These are phyloP conservation scores for Thelephora terrestris DNA, from an alignment of 1,284 basidiomycete species.

Conservation along the genomic window DNA sequence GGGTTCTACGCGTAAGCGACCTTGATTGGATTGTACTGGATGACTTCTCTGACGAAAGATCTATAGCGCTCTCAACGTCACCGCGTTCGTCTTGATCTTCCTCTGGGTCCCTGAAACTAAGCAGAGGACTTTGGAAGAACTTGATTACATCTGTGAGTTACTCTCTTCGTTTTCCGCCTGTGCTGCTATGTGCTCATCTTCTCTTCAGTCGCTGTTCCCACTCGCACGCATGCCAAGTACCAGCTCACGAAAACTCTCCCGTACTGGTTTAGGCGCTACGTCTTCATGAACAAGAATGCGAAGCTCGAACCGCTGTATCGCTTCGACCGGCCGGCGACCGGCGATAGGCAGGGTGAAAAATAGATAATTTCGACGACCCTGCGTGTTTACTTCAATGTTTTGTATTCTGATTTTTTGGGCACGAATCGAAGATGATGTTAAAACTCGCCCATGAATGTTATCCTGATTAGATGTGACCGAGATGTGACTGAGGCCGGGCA, in stretches of 20 bases:
- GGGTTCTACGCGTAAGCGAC: slow-evolving; percentile 37
- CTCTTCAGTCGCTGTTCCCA: slow-evolving; percentile 50
- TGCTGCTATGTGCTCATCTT: slow-evolving; percentile 10
- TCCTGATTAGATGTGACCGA: too few relatives aligned
- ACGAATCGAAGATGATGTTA: too few relatives aligned
- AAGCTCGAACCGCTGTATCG: slow-evolving; percentile 37
- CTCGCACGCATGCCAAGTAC: slow-evolving; percentile 50
- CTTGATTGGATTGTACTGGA: too few relatives aligned
- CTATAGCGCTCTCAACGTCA: slow-evolving; percentile 31
- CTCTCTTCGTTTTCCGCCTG: slow-evolving; percentile 13
- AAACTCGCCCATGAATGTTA: too few relatives aligned
- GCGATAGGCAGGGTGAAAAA: too few relatives aligned
- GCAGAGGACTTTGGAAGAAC: slow-evolving; percentile 65
- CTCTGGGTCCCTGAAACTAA: slow-evolving; percentile 77
- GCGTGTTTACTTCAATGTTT: too few relatives aligned
- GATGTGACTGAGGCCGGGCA: too few relatives aligned
- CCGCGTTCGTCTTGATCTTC: slow-evolving; percentile 46
- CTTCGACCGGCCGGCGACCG: slow-evolving; percentile 34
- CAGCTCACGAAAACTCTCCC: slow-evolving; percentile 46
- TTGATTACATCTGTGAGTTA: slow-evolving; percentile 27
- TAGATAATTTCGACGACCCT: too few relatives aligned
- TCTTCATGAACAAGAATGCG: slow-evolving; percentile 40
- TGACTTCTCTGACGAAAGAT: too few relatives aligned
- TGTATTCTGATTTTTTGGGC: too few relatives aligned
- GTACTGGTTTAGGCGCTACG: slow-evolving; percentile 49